Base-by-base conservation (phyloP, 2,329 filamentous ascomycete species). In the Fusarium pseudograminearum region DNA sequence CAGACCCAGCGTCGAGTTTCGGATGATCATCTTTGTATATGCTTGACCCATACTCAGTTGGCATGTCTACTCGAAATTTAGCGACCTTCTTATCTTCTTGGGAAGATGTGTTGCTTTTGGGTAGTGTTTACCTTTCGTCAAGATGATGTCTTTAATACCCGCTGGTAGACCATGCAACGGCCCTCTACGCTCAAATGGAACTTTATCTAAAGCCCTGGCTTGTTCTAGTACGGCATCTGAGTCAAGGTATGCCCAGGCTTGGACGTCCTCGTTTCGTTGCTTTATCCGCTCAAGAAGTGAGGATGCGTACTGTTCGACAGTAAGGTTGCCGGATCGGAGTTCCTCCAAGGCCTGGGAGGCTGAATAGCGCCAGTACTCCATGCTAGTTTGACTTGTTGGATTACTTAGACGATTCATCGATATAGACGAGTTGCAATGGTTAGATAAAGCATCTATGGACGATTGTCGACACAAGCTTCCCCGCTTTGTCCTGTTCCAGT, bases 111-210 rank as follows among this genome's bases (percentile, higher is more conserved):
- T 36, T 18, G 9, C 14, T 18, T 18, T 10, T 5, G 1, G 18
- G 4, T 18, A 3, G 14, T 7, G 73, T 3, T n/a, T 59, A 83
- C 84, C 83, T 74, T 86, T 86, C 0, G 84, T 89, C 69, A 81
- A 83, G 59, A 89, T 87, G 7, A 89, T 81, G 78, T 90, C 88
- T 70, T 90, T 90, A 2, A 90, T 80, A 0, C 80, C 88, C 9
- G 90, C 77, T 0, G 85, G 82, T 1, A 90, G 74, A 1, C 88
- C 88, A 72, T 89, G 87, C 0, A 90, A 76, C 0, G 84, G 85
- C 0, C 87, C 87, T 40, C 87, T 78, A 45, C 85, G 69, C 1
- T 80, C 78, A 0, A 64, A 38, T 0, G 86, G 83, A 0, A 89
- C 65, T 16, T 76, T 62, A 60, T 90, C 88, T 0, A 90, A 80